A percentile compares a stretch with the other conserved stretches of the same genome.
phyloP scores from a whole-genome alignment of 2,329 filamentous ascomycete genomes.

The Domatiomyces globalis region DNA sequence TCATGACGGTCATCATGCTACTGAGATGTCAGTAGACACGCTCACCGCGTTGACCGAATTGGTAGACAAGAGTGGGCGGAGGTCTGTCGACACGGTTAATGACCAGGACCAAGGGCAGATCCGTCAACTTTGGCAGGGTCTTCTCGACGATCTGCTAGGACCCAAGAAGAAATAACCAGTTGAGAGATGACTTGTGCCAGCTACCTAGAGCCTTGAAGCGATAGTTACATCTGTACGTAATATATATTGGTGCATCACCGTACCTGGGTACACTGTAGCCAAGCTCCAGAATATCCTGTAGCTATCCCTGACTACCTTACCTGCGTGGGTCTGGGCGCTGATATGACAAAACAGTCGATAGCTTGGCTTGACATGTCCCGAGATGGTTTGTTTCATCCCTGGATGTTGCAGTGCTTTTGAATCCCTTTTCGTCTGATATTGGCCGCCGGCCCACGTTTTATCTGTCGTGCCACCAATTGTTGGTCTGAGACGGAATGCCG shows the following conservation, averaged over 20 bases:
- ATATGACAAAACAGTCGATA: background rate
- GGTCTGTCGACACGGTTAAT: slow-evolving; percentile 24
- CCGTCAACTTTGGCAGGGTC: slow-evolving; percentile 33
- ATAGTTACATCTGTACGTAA: background rate
- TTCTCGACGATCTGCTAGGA: slow-evolving; percentile 34
- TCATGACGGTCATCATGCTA: slow-evolving; percentile 41
- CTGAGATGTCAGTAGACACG: slow-evolving; percentile 36
- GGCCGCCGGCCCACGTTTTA: too few species aligned
- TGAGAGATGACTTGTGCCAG: too few species aligned
- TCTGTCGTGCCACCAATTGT: too few species aligned
- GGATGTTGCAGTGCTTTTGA: background rate
- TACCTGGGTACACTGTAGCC: background rate
- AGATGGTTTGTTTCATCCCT: background rate
- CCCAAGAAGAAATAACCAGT: background rate
- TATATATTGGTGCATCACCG: background rate
- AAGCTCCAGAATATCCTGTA: background rate
- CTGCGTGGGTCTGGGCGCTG: background rate
- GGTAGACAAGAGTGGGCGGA: slow-evolving; percentile 28
- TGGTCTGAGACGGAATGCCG: too few species aligned
- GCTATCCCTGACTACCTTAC: background rate
- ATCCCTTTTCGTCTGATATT: background rate
- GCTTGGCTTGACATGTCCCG: background rate
- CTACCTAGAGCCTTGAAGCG: background rate
- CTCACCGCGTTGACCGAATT: slow-evolving; percentile 39
- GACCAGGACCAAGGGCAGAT: slow-evolving; percentile 29